Evolutionary conservation across 2,329 filamentous ascomycete genomes (phyloP), one percentile per base, ranked within the genome.

Genomic region (Aspergillus vadensis): DNA sequence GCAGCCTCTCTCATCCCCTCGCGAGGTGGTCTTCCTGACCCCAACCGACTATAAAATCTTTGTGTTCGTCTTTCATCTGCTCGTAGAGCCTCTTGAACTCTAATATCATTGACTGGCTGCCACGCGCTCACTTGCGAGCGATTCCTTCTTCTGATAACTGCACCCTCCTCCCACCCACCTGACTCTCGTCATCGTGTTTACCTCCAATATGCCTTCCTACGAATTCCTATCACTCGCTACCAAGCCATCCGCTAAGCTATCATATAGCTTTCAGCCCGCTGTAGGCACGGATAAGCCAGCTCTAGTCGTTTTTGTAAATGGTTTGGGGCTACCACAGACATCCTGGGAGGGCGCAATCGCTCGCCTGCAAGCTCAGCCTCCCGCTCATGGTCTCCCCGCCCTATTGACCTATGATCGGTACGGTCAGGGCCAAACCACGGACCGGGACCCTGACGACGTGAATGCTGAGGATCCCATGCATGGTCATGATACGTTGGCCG

Each of bases 361-460:
- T 38, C 63, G 41, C 57, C 68, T 73, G 15, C 61, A 65, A 23
- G 57, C 50, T 15, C 56, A 63, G 21, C 57, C n/a, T 3, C 51
- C 51, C 3, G 14, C 17, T 2, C 57, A 70, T 2, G 66, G 71
- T 12, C 74, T 75, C 49, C 80, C 80, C 2, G 73, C 75, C 15
- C 69, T 86, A 17, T 73, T 86, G 2, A 80, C 79, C 49, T 86
- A 86, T 62, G 85, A 87, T 70, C 83, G 85, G 39, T 86, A 81
- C 63, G 84, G 84, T 8, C 84, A 86, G 69, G 84, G 84, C 8
- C 72, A 52, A 72, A 79, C 74, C 67, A 79, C 69, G 48, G 82
- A 84, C 15, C 68, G 71, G 4, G 82, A 86, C 52, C 79, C 75
- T 0, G 60, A 68, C 4, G 77, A 77, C 41, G 54, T 68, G 57